phyloP scores from a whole-genome alignment of 2,329 filamentous ascomycete genomes.

The Fusarium secorum region DNA sequence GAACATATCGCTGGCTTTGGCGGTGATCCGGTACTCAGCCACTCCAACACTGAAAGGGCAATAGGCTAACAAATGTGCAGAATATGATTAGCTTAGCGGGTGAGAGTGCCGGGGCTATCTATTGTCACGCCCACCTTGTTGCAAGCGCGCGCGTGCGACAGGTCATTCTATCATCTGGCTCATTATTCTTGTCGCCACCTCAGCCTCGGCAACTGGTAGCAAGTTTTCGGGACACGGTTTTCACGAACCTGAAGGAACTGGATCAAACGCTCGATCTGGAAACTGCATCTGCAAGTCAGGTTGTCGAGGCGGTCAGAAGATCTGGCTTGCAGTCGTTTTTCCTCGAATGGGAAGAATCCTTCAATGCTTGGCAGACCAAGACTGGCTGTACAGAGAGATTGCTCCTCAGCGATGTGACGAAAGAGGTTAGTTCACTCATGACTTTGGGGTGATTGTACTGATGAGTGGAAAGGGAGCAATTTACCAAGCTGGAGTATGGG shows the following conservation, averaged over 20 bases:
- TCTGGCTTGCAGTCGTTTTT: neutral
- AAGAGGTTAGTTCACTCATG: neutral
- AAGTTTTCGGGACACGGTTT: neutral
- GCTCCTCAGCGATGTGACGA: neutral
- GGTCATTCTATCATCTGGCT: slow-evolving; percentile 52
- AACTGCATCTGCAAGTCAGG: neutral
- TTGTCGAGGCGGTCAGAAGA: slow-evolving; percentile 2
- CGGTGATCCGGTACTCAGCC: slow-evolving; percentile 39
- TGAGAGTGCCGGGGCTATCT: slow-evolving; percentile 57
- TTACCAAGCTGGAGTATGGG: neutral
- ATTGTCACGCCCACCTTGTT: slow-evolving; percentile 54
- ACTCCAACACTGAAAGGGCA: accelerated
- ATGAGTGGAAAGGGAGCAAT: neutral
- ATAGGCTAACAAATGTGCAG: slow-evolving; percentile 19
- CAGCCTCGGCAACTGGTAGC: slow-evolving; percentile 34
- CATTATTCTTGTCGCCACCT: slow-evolving; percentile 53
- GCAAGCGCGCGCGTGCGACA: slow-evolving; percentile 40
- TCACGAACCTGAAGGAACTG: neutral
- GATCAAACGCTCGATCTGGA: slow-evolving; percentile 33
- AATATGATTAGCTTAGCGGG: slow-evolving; percentile 52
- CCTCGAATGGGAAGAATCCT: slow-evolving; percentile 5
- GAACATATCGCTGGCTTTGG: slow-evolving; percentile 39
- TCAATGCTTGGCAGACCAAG: slow-evolving; percentile 2
- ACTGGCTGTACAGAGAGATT: neutral
- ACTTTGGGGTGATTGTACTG: accelerated